A percentile compares a stretch with the other conserved stretches of the same genome.
Conservation (phyloP, 129 eudicot species). For the Tagetes erecta region DNA sequence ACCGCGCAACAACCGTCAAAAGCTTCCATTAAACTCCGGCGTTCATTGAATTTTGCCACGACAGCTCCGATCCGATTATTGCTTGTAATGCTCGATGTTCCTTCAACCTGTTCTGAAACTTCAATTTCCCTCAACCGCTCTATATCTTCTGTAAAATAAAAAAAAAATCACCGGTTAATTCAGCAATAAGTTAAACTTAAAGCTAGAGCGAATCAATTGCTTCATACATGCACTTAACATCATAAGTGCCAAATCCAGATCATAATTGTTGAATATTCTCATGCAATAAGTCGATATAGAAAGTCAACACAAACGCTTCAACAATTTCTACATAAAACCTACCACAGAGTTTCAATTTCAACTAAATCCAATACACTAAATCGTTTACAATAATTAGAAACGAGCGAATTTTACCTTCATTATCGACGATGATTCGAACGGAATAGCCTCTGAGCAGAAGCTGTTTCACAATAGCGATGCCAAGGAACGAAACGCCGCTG, state of each 20-base stretch:
- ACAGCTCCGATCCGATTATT: conserved; percentile 47
- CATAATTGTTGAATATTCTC: background rate
- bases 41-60: conserved; percentile 49
- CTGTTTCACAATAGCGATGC: conserved; percentile 67
- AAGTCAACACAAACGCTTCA: background rate
- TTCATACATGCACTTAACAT: background rate
- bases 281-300: background rate
- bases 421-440: conserved; percentile 69
- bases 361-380: background rate
- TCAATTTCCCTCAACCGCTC: conserved; percentile 70
- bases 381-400: background rate
- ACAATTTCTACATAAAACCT: background rate
- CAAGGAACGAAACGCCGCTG: conserved; percentile 74
- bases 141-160: conserved; percentile 54
- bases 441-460: conserved; percentile 65
- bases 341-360: background rate
- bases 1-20: conserved; percentile 71
- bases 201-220: background rate
- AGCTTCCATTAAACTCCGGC: conserved; percentile 49
- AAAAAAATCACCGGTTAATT: background rate
- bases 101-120: conserved; percentile 50
- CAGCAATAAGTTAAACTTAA: conserved; percentile 7
- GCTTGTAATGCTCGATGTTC: conserved; percentile 26
- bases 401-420: conserved; percentile 46
- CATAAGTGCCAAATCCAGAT: background rate